Evolutionary conservation across 257 asterid species (phyloP), one percentile per base, ranked within the genome.

Genomic region (Asclepias syriaca): DNA sequence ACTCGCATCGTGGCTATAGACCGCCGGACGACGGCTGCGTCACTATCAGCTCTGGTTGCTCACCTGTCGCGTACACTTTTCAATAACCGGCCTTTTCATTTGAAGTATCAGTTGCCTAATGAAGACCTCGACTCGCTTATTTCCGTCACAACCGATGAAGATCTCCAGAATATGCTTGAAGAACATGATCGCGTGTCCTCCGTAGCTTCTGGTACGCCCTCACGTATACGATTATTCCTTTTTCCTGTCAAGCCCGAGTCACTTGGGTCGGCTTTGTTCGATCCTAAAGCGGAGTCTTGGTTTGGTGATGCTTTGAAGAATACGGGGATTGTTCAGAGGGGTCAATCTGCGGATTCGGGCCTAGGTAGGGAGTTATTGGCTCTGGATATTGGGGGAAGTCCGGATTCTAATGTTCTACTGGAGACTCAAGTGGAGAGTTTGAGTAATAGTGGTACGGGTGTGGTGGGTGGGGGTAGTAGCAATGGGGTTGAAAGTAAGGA

Each of bases 101-200:
- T 93, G 71, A 90, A 89, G 81, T 93, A 89, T 81, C 97, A 89
- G 86, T 88, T 93, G 51, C 97, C 97, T 0, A 61, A 83, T 70
- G 91, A 90, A 66, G 94, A 89, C 79, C 86, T 93, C 18, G 97
- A 93, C 59, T 86, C 97, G 14, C 74, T 93, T 63, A 85, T 93
- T 67, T 86, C 96, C 24, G 96, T 93, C 5, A 69, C 87, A 19
- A 81, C 89, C 56, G 98, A 91, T 65, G 98, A 93, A 75, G 97
- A 93, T 82, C 84, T 93, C 70, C 76, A 77, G 64, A 89, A 84
- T 76, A 89, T 93, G 97, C 81, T 93, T 32, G 98, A 90, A 51
- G 98, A 93, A 83, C 88, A 91, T 80, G 96, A 89, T 70, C 82
- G 92, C 59, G 43, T 68, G 58, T 54, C 65, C 34, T 3, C 81